These are phyloP conservation scores for Aspergillus cejpii DNA, from an alignment of 2,329 filamentous ascomycete genomes.

Conservation along the genomic window DNA sequence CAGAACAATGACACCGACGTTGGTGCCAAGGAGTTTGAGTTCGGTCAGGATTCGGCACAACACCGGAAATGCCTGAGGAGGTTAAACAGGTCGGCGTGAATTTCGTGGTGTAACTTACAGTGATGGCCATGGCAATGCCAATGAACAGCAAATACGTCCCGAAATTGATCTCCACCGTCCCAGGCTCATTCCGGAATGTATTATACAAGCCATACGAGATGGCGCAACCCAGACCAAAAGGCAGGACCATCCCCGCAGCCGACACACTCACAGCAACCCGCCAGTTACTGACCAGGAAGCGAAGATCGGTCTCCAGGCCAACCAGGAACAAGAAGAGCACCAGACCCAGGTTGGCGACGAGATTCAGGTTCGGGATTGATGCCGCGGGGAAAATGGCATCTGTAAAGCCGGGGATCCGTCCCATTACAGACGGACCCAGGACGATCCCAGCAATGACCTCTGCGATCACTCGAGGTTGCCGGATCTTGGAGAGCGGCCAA, in stretches of 20 bases:
- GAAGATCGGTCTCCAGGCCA: slow-evolving; percentile 76
- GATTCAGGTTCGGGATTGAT: slow-evolving; percentile 67
- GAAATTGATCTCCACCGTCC: slow-evolving; percentile 54
- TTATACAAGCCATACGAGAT: slow-evolving; percentile 77
- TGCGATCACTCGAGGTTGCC: slow-evolving; percentile 75
- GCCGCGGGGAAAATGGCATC: slow-evolving; percentile 66
- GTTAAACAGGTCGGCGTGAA: neutral
- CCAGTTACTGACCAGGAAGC: slow-evolving; percentile 74
- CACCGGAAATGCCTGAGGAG: slow-evolving; percentile 75
- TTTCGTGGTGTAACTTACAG: slow-evolving; percentile 44
- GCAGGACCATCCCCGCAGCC: slow-evolving; percentile 69
- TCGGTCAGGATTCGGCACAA: slow-evolving; percentile 90
- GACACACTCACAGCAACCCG: slow-evolving; percentile 69
- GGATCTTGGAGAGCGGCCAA: slow-evolving; percentile 67
- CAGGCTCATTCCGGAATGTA: slow-evolving; percentile 57
- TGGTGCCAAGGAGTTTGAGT: slow-evolving; percentile 73
- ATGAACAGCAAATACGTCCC: slow-evolving; percentile 69
- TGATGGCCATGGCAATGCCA: slow-evolving; percentile 89
- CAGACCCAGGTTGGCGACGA: slow-evolving; percentile 76
- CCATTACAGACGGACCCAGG: slow-evolving; percentile 81
- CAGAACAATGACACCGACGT: slow-evolving; percentile 80
- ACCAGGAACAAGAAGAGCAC: slow-evolving; percentile 83
- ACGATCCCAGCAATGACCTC: slow-evolving; percentile 81
- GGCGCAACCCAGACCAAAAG: slow-evolving; percentile 73
- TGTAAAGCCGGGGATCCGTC: slow-evolving; percentile 72